Conservation (phyloP, 2,329 filamentous ascomycete genomes). For the Penicillium olsonii region DNA sequence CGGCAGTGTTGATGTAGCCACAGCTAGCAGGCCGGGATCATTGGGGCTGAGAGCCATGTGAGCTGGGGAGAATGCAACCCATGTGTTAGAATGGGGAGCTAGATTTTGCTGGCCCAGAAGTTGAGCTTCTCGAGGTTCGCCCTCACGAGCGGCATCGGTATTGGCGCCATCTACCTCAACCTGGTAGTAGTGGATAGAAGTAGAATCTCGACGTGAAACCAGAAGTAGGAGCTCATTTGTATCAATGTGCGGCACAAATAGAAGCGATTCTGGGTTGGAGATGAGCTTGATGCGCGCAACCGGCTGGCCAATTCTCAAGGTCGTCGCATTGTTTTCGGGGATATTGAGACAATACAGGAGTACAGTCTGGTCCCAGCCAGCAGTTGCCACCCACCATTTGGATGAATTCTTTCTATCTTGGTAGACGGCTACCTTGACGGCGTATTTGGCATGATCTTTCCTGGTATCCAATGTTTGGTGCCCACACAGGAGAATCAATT, state of each 20-base stretch:
- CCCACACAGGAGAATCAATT: slow-evolving; percentile 52
- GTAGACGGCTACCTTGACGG: slow-evolving; percentile 52
- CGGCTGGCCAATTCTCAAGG: slow-evolving; percentile 28
- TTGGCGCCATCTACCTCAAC: slow-evolving; percentile 15
- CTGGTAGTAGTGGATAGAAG: slow-evolving; percentile 58
- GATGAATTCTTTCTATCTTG: slow-evolving; percentile 31
- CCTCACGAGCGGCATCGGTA: not conserved
- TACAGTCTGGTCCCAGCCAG: slow-evolving; percentile 62
- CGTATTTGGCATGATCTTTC: slow-evolving; percentile 61
- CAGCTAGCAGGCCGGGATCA: slow-evolving; percentile 57
- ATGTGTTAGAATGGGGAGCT: slow-evolving; percentile 64
- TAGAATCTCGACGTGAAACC: slow-evolving; percentile 59
- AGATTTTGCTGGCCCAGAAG: slow-evolving; percentile 61
- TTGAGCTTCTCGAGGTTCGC: slow-evolving; percentile 27
- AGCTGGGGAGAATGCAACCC: slow-evolving; percentile 64
- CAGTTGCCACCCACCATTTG: slow-evolving; percentile 53
- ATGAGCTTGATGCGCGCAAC: slow-evolving; percentile 33
- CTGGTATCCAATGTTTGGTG: slow-evolving; percentile 49
- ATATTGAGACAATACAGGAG: slow-evolving; percentile 49
- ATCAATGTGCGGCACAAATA: slow-evolving; percentile 55
- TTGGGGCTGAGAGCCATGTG: slow-evolving; percentile 58
- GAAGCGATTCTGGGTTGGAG: slow-evolving; percentile 60
- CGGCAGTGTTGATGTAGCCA: slow-evolving; percentile 62
- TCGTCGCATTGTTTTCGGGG: slow-evolving; percentile 4
- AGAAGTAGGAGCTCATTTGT: slow-evolving; percentile 52